Evolutionary conservation across 352 stramenopile species (phyloP).

Genomic region (Phytophthora cryptogea): DNA sequence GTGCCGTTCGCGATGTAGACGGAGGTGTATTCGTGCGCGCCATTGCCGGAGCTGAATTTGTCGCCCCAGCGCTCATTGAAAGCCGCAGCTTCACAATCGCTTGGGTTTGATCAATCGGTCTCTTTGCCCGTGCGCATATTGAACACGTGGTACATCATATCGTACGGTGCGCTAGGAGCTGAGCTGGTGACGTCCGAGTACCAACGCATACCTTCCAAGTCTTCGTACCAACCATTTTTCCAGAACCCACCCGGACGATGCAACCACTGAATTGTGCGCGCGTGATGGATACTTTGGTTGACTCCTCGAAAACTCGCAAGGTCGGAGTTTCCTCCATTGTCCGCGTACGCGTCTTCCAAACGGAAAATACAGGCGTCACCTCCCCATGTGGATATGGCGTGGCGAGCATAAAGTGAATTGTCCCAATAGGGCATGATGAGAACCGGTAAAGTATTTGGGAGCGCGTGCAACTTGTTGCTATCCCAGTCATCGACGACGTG

Average conservation of each 20-base stretch:
- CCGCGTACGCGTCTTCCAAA: no score
- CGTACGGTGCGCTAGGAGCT: constrained; percentile 14
- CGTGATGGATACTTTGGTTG: constrained; percentile 13
- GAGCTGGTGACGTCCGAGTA: constrained; percentile 34
- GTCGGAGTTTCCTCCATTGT: not conserved
- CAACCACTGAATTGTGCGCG: constrained; percentile 23
- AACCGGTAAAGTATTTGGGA: constrained; percentile 40
- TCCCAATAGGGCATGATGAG: constrained; percentile 52
- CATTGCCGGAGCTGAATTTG: constrained; percentile 15
- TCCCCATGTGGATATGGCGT: constrained; percentile 32
- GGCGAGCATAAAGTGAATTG: no score
- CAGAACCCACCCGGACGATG: constrained; percentile 12
- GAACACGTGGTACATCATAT: constrained; percentile 28
- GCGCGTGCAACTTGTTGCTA: constrained; percentile 22
- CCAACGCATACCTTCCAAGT: constrained; percentile 26
- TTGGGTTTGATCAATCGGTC: constrained; percentile 18
- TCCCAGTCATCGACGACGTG: constrained; percentile 29
- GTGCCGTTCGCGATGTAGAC: constrained; percentile 13
- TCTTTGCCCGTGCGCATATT: constrained; percentile 27
- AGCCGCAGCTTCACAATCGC: constrained; percentile 5
- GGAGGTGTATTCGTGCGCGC: not conserved
- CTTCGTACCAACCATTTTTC: constrained; percentile 41
- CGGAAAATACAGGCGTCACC: constrained; percentile 35
- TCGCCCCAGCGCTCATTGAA: constrained; percentile 1
- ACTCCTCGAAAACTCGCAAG: constrained; percentile 19